These are phyloP conservation scores for Clitopilus passeckerianus DNA, from an alignment of 768 basidiomycete genomes.

Conservation along the genomic window DNA sequence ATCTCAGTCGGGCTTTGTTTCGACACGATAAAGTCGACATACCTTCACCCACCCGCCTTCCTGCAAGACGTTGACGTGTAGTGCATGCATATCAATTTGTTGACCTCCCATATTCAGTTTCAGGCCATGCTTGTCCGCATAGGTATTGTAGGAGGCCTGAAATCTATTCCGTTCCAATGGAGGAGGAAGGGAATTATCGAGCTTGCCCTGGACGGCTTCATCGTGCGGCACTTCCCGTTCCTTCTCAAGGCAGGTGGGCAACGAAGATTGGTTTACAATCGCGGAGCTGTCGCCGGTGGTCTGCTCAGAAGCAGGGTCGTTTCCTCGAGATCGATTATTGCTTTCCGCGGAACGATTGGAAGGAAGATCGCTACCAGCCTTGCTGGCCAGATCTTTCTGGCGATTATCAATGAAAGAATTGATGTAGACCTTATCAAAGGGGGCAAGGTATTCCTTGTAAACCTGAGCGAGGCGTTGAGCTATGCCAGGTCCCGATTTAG, in stretches of 20 bases:
- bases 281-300: too few species aligned
- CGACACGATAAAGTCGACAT: background rate
- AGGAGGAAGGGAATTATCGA: background rate
- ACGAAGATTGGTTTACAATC: too few species aligned
- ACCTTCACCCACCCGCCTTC: background rate
- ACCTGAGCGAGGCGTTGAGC: constrained; percentile 56
- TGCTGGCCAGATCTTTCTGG: background rate
- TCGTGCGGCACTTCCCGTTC: too few species aligned
- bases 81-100: background rate
- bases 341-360: too few species aligned
- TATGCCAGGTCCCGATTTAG: constrained; percentile 55
- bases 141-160: background rate
- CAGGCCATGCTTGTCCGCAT: background rate
- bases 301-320: too few species aligned
- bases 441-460: constrained; percentile 52
- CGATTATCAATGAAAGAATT: constrained; percentile 30
- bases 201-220: too few species aligned
- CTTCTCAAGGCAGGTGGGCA: too few species aligned
- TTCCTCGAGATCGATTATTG: too few species aligned
- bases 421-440: constrained; percentile 55
- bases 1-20: too few species aligned
- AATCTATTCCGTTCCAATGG: background rate
- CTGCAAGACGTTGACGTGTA: background rate
- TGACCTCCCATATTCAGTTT: background rate
- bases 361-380: background rate